phyloP scores from a whole-genome alignment of 768 basidiomycete species.

The Kwoniella newhampshirensis region DNA sequence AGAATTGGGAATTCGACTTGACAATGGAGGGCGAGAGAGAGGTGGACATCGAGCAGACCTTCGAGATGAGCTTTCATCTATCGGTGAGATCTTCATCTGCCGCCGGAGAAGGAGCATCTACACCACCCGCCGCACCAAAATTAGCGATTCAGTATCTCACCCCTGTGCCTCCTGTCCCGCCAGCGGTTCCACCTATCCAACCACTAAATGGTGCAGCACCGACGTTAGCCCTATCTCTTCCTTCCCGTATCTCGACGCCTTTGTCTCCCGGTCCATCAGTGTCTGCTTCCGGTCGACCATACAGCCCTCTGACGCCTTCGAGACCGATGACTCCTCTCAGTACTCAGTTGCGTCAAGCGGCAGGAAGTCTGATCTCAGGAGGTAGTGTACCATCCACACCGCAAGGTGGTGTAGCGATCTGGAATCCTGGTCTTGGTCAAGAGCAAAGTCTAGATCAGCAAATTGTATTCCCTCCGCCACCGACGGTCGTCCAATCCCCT shows the following conservation, averaged over 20 bases:
- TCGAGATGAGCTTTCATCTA: constrained; percentile 21
- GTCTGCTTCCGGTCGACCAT: not conserved
- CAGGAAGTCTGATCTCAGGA: not conserved
- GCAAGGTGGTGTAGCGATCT: too few species aligned
- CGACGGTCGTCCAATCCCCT: constrained; percentile 9
- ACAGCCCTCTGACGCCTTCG: not conserved
- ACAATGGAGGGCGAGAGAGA: constrained; percentile 14
- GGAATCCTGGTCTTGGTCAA: not conserved
- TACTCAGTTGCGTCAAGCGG: constrained; percentile 34
- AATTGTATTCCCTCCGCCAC: constrained; percentile 32
- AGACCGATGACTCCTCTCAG: constrained; percentile 29
- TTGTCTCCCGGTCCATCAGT: constrained; percentile 8
- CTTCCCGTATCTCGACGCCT: constrained; percentile 16
- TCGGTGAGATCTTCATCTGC: constrained; percentile 24
- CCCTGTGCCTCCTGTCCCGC: constrained; percentile 1
- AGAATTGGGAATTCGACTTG: constrained; percentile 42
- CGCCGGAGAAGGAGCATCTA: not conserved
- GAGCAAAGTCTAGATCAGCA: not conserved
- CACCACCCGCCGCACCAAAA: constrained; percentile 17
- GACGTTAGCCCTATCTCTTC: not conserved
- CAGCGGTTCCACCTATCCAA: not conserved
- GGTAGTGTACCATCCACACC: too few species aligned
- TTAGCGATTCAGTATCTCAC: constrained; percentile 37
- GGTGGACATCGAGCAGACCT: constrained; percentile 27
- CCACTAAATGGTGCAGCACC: constrained; percentile 14